Percentiles rank a stretch among this genome's conserved stretches.
These are phyloP conservation scores for Mycena leptocephala DNA, from an alignment of 768 basidiomycete species.

Conservation along the genomic window DNA sequence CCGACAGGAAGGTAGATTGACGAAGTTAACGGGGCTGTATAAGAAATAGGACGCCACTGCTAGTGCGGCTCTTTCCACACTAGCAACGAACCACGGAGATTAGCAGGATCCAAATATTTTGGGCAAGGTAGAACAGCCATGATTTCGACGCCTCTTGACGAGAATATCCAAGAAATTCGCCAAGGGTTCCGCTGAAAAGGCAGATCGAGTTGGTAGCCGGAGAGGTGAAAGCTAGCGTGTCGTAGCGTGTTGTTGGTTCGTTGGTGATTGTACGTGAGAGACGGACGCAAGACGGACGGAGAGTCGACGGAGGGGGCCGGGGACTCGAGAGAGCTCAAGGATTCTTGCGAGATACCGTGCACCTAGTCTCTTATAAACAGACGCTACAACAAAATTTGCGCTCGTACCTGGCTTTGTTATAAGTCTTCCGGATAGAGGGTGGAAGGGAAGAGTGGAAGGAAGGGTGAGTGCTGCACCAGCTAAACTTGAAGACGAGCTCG, in stretches of 20 bases:
- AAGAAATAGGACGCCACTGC: neutral
- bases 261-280: conserved; percentile 2
- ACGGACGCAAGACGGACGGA: conserved; percentile 8
- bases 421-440: conserved; percentile 18
- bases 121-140: neutral
- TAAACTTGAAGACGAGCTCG: too few species aligned
- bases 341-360: conserved; percentile 8
- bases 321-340: neutral
- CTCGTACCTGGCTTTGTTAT: too few species aligned
- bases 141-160: neutral
- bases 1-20: neutral
- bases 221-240: neutral
- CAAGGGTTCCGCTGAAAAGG: neutral
- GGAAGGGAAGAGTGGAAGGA: neutral
- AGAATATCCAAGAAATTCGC: neutral
- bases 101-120: conserved; percentile 13
- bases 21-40: neutral
- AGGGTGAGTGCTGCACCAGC: too few species aligned
- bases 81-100: neutral
- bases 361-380: too few species aligned
- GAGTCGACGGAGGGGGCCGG: too few species aligned
- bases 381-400: too few species aligned
- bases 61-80: neutral
- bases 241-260: conserved; percentile 3
- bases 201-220: neutral